Percentiles rank a stretch among this genome's conserved stretches.
Evolutionary conservation across 2,329 filamentous ascomycete genomes (phyloP).

Genomic region (Cercospora sp.): DNA sequence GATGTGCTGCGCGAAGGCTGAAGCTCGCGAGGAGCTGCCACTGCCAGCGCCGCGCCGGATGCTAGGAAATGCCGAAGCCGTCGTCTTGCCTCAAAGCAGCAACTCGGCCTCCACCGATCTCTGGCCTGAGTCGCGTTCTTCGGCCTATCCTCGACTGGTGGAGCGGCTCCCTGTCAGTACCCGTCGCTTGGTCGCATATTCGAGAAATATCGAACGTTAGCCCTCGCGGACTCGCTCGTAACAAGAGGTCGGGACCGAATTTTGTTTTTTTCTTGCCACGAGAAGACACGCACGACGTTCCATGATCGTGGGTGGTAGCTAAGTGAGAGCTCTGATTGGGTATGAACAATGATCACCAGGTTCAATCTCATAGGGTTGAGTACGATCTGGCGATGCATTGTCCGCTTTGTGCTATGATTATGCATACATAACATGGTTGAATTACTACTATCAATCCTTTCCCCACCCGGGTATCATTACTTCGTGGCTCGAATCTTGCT

Average conservation of each 20-base stretch:
- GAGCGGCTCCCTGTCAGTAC: background rate
- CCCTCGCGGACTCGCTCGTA: too few species aligned
- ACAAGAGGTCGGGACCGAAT: too few species aligned
- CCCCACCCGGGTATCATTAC: slow-evolving; percentile 1
- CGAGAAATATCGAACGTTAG: background rate
- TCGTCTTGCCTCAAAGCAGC: background rate
- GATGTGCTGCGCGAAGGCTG: background rate
- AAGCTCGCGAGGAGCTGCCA: slow-evolving; percentile 1
- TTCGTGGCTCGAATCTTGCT: background rate
- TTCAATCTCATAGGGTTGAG: background rate
- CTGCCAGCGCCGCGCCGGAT: background rate
- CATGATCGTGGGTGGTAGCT: background rate
- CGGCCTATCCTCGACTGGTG: background rate
- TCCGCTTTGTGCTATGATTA: background rate
- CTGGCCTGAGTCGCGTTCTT: background rate
- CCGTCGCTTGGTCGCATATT: background rate
- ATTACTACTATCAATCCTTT: background rate
- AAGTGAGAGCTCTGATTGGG: background rate
- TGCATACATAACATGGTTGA: slow-evolving; percentile 1
- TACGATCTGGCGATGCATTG: background rate
- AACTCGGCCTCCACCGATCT: background rate
- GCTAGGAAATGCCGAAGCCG: background rate
- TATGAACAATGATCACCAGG: background rate
- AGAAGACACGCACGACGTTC: background rate
- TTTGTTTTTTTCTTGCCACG: background rate